Evolutionary conservation across 163 green algal genomes (phyloP).

Genomic region (Scenedesmus sp.): DNA sequence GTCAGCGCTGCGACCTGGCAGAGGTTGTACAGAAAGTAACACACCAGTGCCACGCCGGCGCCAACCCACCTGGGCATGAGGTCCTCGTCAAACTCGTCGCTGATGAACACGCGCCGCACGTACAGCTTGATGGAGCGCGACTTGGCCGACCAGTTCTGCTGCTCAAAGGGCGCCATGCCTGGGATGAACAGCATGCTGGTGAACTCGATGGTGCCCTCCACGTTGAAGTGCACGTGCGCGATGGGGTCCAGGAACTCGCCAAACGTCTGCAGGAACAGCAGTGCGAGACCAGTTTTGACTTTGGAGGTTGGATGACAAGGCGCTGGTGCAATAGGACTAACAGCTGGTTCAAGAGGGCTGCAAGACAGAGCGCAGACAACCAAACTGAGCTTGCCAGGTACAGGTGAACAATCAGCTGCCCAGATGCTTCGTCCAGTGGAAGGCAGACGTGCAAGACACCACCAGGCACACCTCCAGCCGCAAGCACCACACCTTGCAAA

Average conservation of each 20-base stretch:
- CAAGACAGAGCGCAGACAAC: no score
- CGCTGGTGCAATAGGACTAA: no score
- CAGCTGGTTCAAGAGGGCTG: no score
- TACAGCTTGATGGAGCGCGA: constrained; percentile 92
- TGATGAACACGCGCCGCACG: constrained; percentile 99
- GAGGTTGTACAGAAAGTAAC: neutral
- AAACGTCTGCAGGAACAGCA: constrained; percentile 69
- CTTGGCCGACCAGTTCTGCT: constrained; percentile 69
- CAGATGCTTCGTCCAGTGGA: no score
- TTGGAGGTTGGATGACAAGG: neutral
- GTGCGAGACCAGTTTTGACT: constrained; percentile 48
- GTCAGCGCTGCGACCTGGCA: no score
- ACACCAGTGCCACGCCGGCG: no score
- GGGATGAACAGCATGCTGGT: constrained; percentile 93
- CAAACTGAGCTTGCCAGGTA: no score
- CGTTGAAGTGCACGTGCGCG: constrained; percentile 92
- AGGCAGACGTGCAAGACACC: no score
- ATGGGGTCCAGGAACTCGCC: constrained; percentile 97
- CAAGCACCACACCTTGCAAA: no score
- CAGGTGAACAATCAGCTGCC: no score
- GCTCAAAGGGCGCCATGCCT: constrained; percentile 96
- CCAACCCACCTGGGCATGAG: constrained; percentile 91
- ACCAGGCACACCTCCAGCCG: no score
- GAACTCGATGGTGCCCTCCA: constrained; percentile 98
- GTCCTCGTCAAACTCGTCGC: constrained; percentile 97